Base-by-base conservation (phyloP, 2,329 filamentous ascomycete species). In the Drechslerella coelobrocha region DNA sequence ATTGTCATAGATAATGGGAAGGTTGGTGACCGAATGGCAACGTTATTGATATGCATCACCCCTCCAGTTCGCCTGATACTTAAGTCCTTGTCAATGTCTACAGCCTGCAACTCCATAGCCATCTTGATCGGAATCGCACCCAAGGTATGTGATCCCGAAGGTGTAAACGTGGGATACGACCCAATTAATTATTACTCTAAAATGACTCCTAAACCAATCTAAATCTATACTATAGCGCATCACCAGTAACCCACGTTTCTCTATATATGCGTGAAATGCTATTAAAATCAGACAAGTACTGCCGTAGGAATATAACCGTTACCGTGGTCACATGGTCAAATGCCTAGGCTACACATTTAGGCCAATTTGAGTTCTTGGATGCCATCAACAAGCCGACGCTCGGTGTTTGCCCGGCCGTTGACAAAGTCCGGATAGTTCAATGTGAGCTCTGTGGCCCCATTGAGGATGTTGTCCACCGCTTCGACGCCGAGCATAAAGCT, bases 401-500 rank as follows among this genome's bases (percentile, higher is more conserved):
- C 79, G 7, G 73, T 77, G 62, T 81, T 81, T 56, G 78, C 69
- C 61, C 79, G 78, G 55, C 54, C 59, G 29, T 97, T 97, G 83
- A 97, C 92, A 78, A 96, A 96, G 82, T 96, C 92, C 69, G 92
- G 92, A 84, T 96, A 94, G 85, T 96, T 96, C 78, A 97, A 86
- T 29, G 92, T 96, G 78, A 96, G 83, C 84, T 97, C 92, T 48
- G 92, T 89, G 37, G 90, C 88, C 75, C 92, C 92, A 80, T 89
- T 92, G 81, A 92, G 86, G 78, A 96, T 91, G 82, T 91, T 87
- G 82, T 97, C 92, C 39, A 87, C 92, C 52, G 92, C 92, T 82
- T 97, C 92, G 19, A 96, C 92, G 78, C 92, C 92, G 73, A 96
- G 84, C 92, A 97, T 97, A 81, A 97, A 97, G 24, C 89, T 93